Evolutionary conservation across 768 basidiomycete genomes (phyloP), one percentile per base, ranked within the genome.

Genomic region (Tylopilus rubrobrunneus): DNA sequence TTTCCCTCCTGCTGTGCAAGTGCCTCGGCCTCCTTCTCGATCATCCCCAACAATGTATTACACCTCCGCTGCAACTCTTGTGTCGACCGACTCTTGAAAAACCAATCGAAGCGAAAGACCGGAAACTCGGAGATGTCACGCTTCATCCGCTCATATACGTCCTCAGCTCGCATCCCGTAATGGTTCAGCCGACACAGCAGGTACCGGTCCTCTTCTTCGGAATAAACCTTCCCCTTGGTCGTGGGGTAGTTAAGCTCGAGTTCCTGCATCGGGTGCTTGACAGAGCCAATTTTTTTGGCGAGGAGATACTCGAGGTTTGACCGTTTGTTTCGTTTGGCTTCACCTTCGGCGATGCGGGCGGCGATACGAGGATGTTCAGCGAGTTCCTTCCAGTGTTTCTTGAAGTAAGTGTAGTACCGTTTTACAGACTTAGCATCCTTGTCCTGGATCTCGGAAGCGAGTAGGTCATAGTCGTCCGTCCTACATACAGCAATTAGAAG

Each of bases 41-140:
- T 90, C 83, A 97, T 91, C 10, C 84, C 78, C 27, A 97, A 64
- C 36, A 98, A 67, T 2, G 96, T 97, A 61, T 87, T 87, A 63
- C 93, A 97, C 50, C 96, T 75, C 58, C 96, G 76, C 64, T 87
- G 84, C 52, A 98, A 73, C 72, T 98, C 96, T 63, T 91, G 86
- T 3, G 92, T 85, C 11, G 89, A 91, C 51, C 96, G 76, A 59
- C 91, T 92, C 77, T 96, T 95, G 79, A 94, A 88, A 76, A 97
- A 98, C 96, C 94, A 98, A 65, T 98, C 94, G 63, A 98, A 98
- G 21, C 95, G 78, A 75, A 98, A 99, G 14, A 95, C 89, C 1
- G 96, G 95, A 72, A 94, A 98, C 72, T 98, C 95, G 15, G 85
- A 87, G 58, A 98, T 93, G 70, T 98, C 96, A 70, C 87, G 84